phyloP scores from a whole-genome alignment of 2,329 filamentous ascomycete species.

The Hypoxylon sp. region DNA sequence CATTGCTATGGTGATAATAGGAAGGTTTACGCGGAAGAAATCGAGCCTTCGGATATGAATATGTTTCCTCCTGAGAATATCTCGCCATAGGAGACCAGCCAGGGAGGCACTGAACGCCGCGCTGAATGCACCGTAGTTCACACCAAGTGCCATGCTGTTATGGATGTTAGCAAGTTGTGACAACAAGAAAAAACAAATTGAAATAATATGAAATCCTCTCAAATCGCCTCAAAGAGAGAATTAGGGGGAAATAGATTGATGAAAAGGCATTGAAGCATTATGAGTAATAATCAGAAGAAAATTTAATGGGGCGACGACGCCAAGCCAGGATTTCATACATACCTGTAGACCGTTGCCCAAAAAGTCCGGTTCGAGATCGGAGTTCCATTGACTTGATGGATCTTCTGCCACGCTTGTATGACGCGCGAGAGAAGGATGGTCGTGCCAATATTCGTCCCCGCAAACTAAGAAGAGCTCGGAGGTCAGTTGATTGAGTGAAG shows the following conservation, averaged over 20 bases:
- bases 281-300: neutral
- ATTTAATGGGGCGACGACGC: neutral
- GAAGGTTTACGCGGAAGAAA: constrained; percentile 77
- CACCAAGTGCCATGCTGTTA: constrained; percentile 75
- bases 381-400: constrained; percentile 62
- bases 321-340: constrained; percentile 3
- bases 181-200: neutral
- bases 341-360: constrained; percentile 76
- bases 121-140: constrained; percentile 82
- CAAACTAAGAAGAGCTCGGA: constrained; percentile 65
- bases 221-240: neutral
- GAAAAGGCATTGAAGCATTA: neutral
- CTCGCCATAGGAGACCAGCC: constrained; percentile 78
- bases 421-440: constrained; percentile 79
- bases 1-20: constrained; percentile 78
- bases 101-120: constrained; percentile 78
- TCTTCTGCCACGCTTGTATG: constrained; percentile 75
- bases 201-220: neutral
- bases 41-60: constrained; percentile 74
- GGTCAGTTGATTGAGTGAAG: constrained; percentile 11
- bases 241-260: neutral
- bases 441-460: constrained; percentile 82
- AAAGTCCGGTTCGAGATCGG: constrained; percentile 74
- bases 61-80: constrained; percentile 76
- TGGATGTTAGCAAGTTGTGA: constrained; percentile 7